Base-by-base conservation (phyloP, 2,329 filamentous ascomycete genomes). In the Hymenoscyphus salicellus region DNA sequence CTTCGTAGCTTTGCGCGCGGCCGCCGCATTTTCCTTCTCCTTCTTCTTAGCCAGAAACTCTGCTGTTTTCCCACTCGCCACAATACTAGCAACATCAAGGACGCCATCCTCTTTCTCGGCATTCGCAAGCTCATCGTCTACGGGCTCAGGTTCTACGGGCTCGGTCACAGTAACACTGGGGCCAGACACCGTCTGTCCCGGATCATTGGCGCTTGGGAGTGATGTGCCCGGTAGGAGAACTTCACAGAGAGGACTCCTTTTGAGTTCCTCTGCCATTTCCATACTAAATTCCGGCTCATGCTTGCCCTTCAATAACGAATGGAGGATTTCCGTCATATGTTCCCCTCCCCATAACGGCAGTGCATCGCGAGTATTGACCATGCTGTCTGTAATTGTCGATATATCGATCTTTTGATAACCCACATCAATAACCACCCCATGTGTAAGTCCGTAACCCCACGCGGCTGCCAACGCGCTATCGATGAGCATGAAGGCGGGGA, bases 321-420 rank as follows among this genome's bases (percentile, higher is more conserved):
- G 77, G 49, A 98, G 82, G 65, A 86, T 84, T 71, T 85, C 83
- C 0, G 94, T 98, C 81, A 98, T 92, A 1, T 90, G 87, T 72
- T 97, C 90, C 60, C 95, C 95, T 69, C 95, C 95, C 66, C 92
- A 95, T 65, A 72, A 79, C 61, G 84, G 73, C 70, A 90, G 78
- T 75, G 86, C 76, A 75, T 89, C 78, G 83, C 85, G 77, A 74
- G 86, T 83, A 74, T 87, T 79, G 78, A 91, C 83, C 77, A 93
- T 83, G 72, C 91, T 94, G 67, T 98, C 94, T 64, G 89, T 88
- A 59, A 99, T 87, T 63, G 93, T 94, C 0, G 93, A 96, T 23
- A 99, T 86, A 73, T 99, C 93, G 28, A 94, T 92, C 80, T 98
- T 98, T 73, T 92, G 88, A 75, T 88, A 92, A 11, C 95, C 95